Evolutionary conservation across 345 rosid genomes (phyloP).

Genomic region (Eucalyptus melliodora): DNA sequence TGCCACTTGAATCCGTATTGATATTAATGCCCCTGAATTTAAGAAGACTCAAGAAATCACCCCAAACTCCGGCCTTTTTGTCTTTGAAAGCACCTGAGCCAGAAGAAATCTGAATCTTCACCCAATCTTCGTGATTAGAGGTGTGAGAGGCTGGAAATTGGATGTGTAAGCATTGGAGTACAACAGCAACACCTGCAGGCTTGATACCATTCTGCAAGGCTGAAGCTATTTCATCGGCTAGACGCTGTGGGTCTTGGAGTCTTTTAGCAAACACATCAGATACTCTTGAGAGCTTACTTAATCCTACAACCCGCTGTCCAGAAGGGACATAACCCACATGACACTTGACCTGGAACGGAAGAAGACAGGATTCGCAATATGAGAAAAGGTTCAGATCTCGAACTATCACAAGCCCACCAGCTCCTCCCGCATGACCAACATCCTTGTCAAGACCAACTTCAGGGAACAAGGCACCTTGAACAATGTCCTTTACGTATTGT

Average conservation of each 20-base stretch:
- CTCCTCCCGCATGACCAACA: slow-evolving; percentile 81
- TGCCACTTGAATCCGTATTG: slow-evolving; percentile 10
- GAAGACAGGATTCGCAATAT: slow-evolving; percentile 86
- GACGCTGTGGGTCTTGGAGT: slow-evolving; percentile 78
- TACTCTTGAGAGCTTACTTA: slow-evolving; percentile 91
- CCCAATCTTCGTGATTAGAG: slow-evolving; percentile 42
- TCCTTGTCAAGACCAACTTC: slow-evolving; percentile 68
- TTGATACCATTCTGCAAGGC: slow-evolving; percentile 71
- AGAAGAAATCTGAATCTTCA: slow-evolving; percentile 34
- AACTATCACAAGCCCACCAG: slow-evolving; percentile 82
- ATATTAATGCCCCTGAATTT: slow-evolving; percentile 42
- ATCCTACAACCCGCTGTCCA: slow-evolving; percentile 65
- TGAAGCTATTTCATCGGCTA: slow-evolving; percentile 64
- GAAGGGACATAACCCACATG: slow-evolving; percentile 89
- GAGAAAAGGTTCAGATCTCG: slow-evolving; percentile 85
- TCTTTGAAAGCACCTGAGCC: slow-evolving; percentile 77
- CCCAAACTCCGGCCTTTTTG: slow-evolving; percentile 47
- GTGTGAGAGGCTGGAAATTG: slow-evolving; percentile 49
- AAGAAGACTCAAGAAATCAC: slow-evolving; percentile 53
- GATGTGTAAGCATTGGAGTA: slow-evolving; percentile 77
- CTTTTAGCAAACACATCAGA: slow-evolving; percentile 80
- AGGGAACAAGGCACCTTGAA: slow-evolving; percentile 86
- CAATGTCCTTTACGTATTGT: slow-evolving; percentile 57
- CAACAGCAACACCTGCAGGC: slow-evolving; percentile 81
- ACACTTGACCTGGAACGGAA: slow-evolving; percentile 79